Conservation (phyloP, 345 rosid species). For the Aquilaria malaccensis region DNA sequence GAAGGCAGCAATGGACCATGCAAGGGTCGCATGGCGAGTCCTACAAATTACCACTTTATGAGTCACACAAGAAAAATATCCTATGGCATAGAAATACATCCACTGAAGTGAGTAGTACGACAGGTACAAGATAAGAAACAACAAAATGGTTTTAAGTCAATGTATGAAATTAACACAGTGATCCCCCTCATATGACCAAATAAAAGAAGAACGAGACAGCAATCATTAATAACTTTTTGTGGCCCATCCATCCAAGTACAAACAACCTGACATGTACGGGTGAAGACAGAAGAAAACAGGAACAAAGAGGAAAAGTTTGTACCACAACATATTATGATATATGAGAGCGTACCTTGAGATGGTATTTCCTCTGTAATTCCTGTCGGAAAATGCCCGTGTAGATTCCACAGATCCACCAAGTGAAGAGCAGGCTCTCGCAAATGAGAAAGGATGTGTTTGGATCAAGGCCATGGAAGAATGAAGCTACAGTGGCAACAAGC, state of each 20-base stretch:
- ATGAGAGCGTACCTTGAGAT: constrained; percentile 58
- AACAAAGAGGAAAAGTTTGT: neutral
- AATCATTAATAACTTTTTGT: no score
- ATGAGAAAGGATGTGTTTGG: constrained; percentile 74
- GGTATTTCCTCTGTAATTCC: constrained; percentile 76
- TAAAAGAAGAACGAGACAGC: no score
- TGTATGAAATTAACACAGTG: no score
- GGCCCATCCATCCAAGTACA: neutral
- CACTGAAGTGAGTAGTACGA: no score
- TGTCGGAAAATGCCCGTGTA: constrained; percentile 73
- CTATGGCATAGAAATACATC: no score
- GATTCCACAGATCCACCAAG: constrained; percentile 93
- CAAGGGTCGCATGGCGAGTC: constrained; percentile 82
- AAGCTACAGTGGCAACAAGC: constrained; percentile 60
- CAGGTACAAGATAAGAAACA: no score
- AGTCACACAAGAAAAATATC: neutral
- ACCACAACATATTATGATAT: neutral
- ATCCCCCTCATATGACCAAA: no score
- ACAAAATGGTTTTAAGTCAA: no score
- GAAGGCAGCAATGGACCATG: constrained; percentile 77
- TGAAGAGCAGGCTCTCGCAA: constrained; percentile 62
- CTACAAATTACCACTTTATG: constrained; percentile 27
- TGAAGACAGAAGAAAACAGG: neutral
- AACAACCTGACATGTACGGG: neutral
- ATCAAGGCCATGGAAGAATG: constrained; percentile 64